These are phyloP conservation scores for Hydnum rufescens DNA, from an alignment of 768 basidiomycete species.

Conservation along the genomic window DNA sequence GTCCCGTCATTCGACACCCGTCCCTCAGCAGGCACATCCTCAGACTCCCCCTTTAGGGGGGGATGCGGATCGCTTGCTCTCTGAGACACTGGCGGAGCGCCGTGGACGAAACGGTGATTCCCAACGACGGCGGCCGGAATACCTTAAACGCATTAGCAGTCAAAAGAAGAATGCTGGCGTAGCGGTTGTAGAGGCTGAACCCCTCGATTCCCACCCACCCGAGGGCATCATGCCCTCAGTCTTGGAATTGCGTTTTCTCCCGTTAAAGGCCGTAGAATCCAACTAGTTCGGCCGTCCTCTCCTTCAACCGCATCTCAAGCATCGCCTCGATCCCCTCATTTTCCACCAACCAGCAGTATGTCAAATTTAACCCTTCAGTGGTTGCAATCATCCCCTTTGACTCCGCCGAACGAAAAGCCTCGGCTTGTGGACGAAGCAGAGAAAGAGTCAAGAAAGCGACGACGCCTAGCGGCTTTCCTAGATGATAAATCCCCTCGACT, in stretches of 20 bases:
- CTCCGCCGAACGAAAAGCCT: not conserved
- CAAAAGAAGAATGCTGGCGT: not conserved
- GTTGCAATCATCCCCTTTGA: not conserved
- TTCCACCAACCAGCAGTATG: not conserved
- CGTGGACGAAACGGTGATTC: too few relatives aligned
- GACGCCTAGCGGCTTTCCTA: constrained; percentile 49
- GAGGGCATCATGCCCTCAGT: not conserved
- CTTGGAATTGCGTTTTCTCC: constrained; percentile 7
- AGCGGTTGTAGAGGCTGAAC: not conserved
- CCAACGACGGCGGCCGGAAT: too few relatives aligned
- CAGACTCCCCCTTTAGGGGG: not conserved
- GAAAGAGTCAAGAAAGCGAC: constrained; percentile 48
- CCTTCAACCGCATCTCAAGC: not conserved
- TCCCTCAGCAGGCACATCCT: not conserved
- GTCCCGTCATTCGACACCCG: not conserved
- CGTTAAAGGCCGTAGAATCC: constrained; percentile 7
- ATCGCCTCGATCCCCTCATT: not conserved
- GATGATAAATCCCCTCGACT: constrained; percentile 12
- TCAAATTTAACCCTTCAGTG: constrained; percentile 1
- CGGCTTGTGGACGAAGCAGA: not conserved
- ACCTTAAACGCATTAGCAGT: not conserved
- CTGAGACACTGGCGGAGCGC: too few relatives aligned
- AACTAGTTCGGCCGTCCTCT: constrained; percentile 4
- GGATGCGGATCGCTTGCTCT: too few relatives aligned
- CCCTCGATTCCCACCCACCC: not conserved